Conservation (phyloP, 1,284 basidiomycete species). For the Phenoliferia sp. region DNA sequence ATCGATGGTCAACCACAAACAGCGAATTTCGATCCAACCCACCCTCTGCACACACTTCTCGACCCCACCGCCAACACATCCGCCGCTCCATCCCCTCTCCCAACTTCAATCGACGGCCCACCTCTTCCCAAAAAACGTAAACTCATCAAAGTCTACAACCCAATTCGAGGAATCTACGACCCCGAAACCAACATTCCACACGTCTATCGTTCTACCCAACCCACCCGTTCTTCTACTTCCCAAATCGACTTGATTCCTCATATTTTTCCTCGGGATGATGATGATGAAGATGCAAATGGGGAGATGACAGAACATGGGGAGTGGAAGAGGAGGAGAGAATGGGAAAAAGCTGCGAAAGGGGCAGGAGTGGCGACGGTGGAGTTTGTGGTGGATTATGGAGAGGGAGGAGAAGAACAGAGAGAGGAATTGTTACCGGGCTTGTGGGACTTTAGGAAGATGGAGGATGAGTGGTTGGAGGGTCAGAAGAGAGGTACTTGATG, state of each 20-base stretch:
- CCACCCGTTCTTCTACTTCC: slow-evolving; percentile 12
- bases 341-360: slow-evolving; percentile 4
- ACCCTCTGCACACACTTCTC: background rate
- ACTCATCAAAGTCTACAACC: slow-evolving; percentile 25
- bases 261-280: slow-evolving; percentile 6
- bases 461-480: background rate
- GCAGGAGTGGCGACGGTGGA: slow-evolving; percentile 15
- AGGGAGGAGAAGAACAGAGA: slow-evolving; percentile 6
- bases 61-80: slow-evolving; percentile 9
- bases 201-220: slow-evolving; percentile 33
- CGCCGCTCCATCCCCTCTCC: slow-evolving; percentile 28
- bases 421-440: slow-evolving; percentile 12
- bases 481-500: too few species aligned
- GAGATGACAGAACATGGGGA: too few species aligned
- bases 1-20: background rate
- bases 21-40: background rate
- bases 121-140: slow-evolving; percentile 14
- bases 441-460: slow-evolving; percentile 17
- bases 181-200: slow-evolving; percentile 34
- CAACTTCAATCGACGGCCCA: background rate
- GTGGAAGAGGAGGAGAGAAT: background rate
- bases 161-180: slow-evolving; percentile 35
- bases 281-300: background rate
- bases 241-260: slow-evolving; percentile 20
- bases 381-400: slow-evolving; percentile 8